Percentiles rank a stretch among this genome's conserved stretches.
Evolutionary conservation across 1,284 basidiomycete genomes (phyloP).

Genomic region (Sanghuangporus sanghuang): DNA sequence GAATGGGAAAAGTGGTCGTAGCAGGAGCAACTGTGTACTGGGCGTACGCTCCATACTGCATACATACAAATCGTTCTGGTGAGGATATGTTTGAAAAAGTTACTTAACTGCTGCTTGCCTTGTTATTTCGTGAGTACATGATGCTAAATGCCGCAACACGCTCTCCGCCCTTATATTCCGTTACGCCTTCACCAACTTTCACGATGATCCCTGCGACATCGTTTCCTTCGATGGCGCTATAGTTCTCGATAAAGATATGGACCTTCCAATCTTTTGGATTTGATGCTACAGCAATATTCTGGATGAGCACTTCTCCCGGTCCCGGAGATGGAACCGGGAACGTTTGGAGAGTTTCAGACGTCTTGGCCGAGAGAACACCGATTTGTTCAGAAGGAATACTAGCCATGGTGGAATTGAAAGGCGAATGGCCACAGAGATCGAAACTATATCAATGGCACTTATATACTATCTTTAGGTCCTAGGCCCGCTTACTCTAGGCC

Average conservation of each 20-base stretch:
- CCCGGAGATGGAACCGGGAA: slow-evolving; percentile 16
- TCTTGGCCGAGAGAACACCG: slow-evolving; percentile 8
- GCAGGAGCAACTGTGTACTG: slow-evolving; percentile 14
- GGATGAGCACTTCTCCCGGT: slow-evolving; percentile 28
- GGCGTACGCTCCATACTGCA: slow-evolving; percentile 10
- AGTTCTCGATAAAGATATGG: slow-evolving; percentile 14
- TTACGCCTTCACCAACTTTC: slow-evolving; percentile 18
- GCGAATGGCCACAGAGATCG: neutral
- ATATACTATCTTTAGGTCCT: no score
- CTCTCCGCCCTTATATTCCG: slow-evolving; percentile 18
- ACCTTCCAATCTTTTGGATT: slow-evolving; percentile 32
- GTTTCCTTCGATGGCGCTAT: slow-evolving; percentile 18
- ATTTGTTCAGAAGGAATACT: slow-evolving; percentile 4
- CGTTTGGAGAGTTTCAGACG: slow-evolving; percentile 2
- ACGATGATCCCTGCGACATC: slow-evolving; percentile 18
- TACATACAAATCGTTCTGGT: neutral
- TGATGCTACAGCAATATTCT: slow-evolving; percentile 27
- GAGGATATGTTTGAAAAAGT: no score
- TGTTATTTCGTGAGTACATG: slow-evolving; percentile 18
- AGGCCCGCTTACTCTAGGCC: neutral
- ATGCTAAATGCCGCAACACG: slow-evolving; percentile 25
- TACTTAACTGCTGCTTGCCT: neutral
- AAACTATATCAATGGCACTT: no score
- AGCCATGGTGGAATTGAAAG: neutral
- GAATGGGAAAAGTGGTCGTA: slow-evolving; percentile 8